A percentile compares a stretch with the other conserved stretches of the same genome.
These are phyloP conservation scores for Botrytis fabae DNA, from an alignment of 2,329 filamentous ascomycete genomes.

Conservation along the genomic window DNA sequence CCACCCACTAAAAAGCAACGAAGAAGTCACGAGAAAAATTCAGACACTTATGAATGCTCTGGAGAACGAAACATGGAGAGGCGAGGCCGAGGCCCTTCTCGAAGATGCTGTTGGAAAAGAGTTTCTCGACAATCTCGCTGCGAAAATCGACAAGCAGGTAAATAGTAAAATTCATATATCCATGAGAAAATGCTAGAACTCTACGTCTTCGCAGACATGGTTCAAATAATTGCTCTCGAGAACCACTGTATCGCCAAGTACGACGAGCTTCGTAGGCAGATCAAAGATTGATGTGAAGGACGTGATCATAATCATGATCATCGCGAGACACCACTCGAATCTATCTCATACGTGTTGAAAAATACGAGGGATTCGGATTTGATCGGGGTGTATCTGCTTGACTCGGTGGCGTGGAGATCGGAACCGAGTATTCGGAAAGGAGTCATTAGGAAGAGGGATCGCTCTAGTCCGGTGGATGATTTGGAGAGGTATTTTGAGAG, in stretches of 20 bases:
- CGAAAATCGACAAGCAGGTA: neutral
- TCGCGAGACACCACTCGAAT: neutral
- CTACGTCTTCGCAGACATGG: neutral
- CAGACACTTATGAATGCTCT: neutral
- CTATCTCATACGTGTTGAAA: neutral
- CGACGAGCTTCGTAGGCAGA: neutral
- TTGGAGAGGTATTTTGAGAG: neutral
- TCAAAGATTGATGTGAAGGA: neutral
- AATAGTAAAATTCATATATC: neutral
- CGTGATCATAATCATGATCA: neutral
- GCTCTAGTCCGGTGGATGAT: neutral
- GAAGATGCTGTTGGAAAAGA: neutral
- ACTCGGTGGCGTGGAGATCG: neutral
- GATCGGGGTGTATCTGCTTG: neutral
- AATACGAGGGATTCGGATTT: neutral
- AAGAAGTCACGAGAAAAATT: neutral
- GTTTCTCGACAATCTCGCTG: neutral
- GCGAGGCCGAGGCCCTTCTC: neutral
- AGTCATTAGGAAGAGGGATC: neutral
- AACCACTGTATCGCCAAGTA: neutral
- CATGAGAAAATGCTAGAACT: neutral
- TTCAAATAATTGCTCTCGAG: neutral
- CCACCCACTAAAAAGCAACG: accelerated
- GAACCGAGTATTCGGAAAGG: neutral
- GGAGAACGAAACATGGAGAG: neutral